These are phyloP conservation scores for Endocalyx cinctus DNA, from an alignment of 2,329 filamentous ascomycete species.

Conservation along the genomic window DNA sequence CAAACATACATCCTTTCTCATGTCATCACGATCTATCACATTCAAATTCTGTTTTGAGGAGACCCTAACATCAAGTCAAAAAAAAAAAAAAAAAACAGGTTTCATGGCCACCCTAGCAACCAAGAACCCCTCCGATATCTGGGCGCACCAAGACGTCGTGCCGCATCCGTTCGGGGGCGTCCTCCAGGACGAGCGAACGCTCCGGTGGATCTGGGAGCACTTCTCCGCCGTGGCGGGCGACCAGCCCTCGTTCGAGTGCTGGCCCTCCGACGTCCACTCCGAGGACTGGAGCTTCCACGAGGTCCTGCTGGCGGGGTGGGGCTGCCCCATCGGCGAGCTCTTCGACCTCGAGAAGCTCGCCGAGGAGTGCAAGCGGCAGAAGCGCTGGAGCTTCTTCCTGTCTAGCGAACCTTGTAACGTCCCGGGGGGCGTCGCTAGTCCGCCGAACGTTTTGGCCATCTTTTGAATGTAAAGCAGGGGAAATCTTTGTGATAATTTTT, in stretches of 20 bases:
- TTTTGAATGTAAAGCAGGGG: no score
- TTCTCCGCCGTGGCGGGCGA: constrained; percentile 41
- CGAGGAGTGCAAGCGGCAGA: constrained; percentile 29
- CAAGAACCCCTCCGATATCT: constrained; percentile 33
- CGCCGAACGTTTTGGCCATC: constrained; percentile 32
- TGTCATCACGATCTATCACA: no score
- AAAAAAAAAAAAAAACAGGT: no score
- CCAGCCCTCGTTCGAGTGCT: constrained; percentile 36
- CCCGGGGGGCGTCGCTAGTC: constrained; percentile 32
- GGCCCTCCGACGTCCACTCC: constrained; percentile 27
- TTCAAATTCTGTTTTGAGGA: no score
- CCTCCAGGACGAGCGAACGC: constrained; percentile 38
- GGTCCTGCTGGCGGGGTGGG: constrained; percentile 44
- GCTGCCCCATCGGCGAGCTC: constrained; percentile 46
- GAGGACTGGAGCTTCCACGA: constrained; percentile 33
- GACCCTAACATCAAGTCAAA: no score
- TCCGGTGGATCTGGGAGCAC: constrained; percentile 34
- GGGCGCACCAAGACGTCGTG: constrained; percentile 27
- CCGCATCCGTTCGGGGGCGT: constrained; percentile 44
- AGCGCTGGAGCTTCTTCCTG: constrained; percentile 43
- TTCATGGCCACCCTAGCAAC: constrained; percentile 36
- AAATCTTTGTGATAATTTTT: no score
- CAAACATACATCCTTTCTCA: background rate
- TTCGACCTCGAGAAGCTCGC: constrained; percentile 44
- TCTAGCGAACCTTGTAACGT: constrained; percentile 43